phyloP scores from a whole-genome alignment of 1,139 yeast genomes.

The Hanseniaspora uvarum region DNA sequence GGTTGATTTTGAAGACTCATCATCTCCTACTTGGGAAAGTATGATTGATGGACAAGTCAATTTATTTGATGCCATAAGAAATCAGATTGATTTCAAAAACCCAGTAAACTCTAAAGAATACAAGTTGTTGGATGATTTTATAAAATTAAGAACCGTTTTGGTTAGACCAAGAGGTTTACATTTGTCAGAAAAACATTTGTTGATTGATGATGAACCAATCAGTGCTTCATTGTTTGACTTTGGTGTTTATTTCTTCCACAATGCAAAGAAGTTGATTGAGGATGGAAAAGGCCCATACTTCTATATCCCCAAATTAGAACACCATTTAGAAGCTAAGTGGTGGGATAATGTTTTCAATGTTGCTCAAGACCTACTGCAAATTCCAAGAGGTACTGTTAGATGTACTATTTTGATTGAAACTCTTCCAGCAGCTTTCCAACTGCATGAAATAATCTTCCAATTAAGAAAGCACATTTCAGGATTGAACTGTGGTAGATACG shows the following conservation, averaged over 20 bases:
- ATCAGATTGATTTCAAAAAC: constrained; percentile 47
- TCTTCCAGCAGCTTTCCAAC: constrained; percentile 61
- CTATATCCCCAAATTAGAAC: constrained; percentile 72
- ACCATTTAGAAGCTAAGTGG: constrained; percentile 61
- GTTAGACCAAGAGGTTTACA: constrained; percentile 88
- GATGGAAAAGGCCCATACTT: constrained; percentile 67
- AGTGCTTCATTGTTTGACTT: constrained; percentile 70
- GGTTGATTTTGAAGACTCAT: constrained; percentile 93
- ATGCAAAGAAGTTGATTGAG: constrained; percentile 47
- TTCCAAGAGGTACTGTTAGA: constrained; percentile 61
- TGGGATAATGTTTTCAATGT: constrained; percentile 69
- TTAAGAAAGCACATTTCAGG: constrained; percentile 60
- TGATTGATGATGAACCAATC: constrained; percentile 65
- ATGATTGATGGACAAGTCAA: constrained; percentile 84
- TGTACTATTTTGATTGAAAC: constrained; percentile 66
- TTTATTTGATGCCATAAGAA: constrained; percentile 75
- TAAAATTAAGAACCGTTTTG: constrained; percentile 59
- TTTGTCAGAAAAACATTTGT: constrained; percentile 60
- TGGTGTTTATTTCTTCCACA: constrained; percentile 64
- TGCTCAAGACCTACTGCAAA: constrained; percentile 54
- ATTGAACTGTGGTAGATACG: constrained; percentile 70
- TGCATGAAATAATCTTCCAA: constrained; percentile 62
- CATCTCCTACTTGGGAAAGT: constrained; percentile 91
- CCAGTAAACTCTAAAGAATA: constrained; percentile 43
- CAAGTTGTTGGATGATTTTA: constrained; percentile 38